Evolutionary conservation across 768 basidiomycete genomes (phyloP), one percentile per base, ranked within the genome.

Genomic region (Crucibulum laeve): DNA sequence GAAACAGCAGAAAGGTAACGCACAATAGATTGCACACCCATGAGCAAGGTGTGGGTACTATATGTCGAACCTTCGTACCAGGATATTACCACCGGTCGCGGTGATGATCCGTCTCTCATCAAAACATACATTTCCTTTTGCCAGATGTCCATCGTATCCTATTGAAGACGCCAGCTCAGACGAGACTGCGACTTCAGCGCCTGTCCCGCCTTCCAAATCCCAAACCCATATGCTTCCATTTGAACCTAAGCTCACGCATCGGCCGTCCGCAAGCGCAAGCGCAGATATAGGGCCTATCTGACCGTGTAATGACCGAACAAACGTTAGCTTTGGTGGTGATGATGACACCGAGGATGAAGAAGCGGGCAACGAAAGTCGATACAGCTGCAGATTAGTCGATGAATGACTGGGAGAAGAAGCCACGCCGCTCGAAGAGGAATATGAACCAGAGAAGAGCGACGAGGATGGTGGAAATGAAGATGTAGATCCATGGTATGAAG

Each of bases 201-300:
- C 72, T 40, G 65, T 74, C 40, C 63, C 73, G 42, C 69, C 73
- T 58, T 91, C 89, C 24, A 91, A 68, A 63, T 91, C 89, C 89
- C 89, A 91, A 2, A 88, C 84, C 85, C 87, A 89, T 33, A 91
- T 74, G 52, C 77, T 77, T 30, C 87, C 87, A 56, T 87, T 80
- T 25, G 63, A 62, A 6, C 84, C 79, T 15, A 90, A 62, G 54
- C 85, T 84, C 22, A 91, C 84, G 50, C 89, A 91, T 2, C 89
- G 79, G 18, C 89, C 89, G 60, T 91, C 89, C 22, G 89, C 80
- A 25, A 91, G 69, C 13, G 84, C 75, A 17, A 91, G 71, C 3
- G 84, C 76, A 3, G 73, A 74, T 18, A 89, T 72, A 4, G 83
- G 76, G 5, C 83, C 81, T 1, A 68, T 65, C 38, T 85, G 87